Conservation (phyloP, 345 rosid species). For the Boechera divaricarpa region DNA sequence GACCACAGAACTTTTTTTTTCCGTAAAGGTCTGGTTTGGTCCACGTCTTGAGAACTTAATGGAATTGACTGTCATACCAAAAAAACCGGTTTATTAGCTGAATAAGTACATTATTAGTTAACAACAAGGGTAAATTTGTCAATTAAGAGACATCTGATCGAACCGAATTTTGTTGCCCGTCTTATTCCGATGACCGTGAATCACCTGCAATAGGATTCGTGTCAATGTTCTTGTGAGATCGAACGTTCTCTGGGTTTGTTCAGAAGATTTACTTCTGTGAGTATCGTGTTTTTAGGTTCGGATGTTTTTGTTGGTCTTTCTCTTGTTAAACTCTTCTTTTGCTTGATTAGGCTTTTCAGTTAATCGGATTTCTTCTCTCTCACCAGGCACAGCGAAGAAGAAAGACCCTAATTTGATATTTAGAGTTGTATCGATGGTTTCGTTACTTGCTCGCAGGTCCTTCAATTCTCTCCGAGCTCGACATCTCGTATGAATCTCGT, state of each 20-base stretch:
- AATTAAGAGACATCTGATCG: no score
- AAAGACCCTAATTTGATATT: background rate
- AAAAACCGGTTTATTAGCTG: constrained; percentile 14
- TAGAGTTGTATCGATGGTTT: constrained; percentile 57
- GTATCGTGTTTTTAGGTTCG: constrained; percentile 12
- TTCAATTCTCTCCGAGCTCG: constrained; percentile 67
- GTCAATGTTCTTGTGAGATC: constrained; percentile 23
- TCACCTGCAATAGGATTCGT: background rate
- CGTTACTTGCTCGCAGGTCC: constrained; percentile 85
- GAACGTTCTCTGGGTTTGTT: constrained; percentile 11
- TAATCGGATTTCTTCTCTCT: background rate
- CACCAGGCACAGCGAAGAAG: constrained; percentile 31
- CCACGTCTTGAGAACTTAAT: background rate
- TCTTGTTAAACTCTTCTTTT: background rate
- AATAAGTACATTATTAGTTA: background rate
- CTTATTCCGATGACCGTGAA: constrained; percentile 24
- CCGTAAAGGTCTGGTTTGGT: constrained; percentile 7
- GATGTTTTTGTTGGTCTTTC: background rate
- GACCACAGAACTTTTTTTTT: background rate
- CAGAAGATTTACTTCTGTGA: constrained; percentile 12
- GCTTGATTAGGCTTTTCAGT: constrained; percentile 6
- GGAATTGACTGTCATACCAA: constrained; percentile 6
- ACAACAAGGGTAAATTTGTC: no score
- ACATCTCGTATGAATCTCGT: constrained; percentile 55
- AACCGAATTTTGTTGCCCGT: constrained; percentile 11